phyloP scores from a whole-genome alignment of 2,329 filamentous ascomycete genomes.

The Scedosporium aurantiacum region DNA sequence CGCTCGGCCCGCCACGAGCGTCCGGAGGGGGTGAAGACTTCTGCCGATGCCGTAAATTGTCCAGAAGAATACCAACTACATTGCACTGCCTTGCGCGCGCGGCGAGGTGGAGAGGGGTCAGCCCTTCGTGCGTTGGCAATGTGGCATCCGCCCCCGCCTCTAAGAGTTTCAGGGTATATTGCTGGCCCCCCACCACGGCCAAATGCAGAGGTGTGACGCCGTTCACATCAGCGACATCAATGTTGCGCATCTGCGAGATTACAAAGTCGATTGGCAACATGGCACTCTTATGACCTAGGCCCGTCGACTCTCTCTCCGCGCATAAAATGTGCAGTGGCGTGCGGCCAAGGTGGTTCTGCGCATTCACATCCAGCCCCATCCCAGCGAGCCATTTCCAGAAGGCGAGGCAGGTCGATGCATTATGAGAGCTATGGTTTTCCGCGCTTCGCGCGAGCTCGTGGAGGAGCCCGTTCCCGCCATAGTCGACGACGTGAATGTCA shows the following conservation, averaged over 20 bases:
- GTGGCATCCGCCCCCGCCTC: slow-evolving; percentile 23
- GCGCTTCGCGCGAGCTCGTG: slow-evolving; percentile 11
- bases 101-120: slow-evolving; percentile 29
- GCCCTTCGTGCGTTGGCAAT: slow-evolving; percentile 18
- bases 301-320: background rate
- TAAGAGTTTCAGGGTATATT: slow-evolving; percentile 18
- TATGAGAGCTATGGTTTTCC: background rate
- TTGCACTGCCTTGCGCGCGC: slow-evolving; percentile 21
- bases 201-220: slow-evolving; percentile 16
- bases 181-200: slow-evolving; percentile 13
- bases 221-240: slow-evolving; percentile 7
- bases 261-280: slow-evolving; percentile 10
- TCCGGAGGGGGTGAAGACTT: background rate
- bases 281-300: background rate
- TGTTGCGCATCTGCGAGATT: slow-evolving; percentile 9
- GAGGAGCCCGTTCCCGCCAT: slow-evolving; percentile 13
- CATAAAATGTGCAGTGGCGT: slow-evolving; percentile 16
- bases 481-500: slow-evolving; percentile 11
- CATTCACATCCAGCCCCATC: slow-evolving; percentile 10
- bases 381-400: slow-evolving; percentile 11
- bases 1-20: background rate
- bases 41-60: background rate
- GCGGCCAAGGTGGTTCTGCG: slow-evolving; percentile 12
- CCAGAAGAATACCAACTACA: slow-evolving; percentile 19
- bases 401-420: too few relatives aligned